Evolutionary conservation across 1,284 basidiomycete species (phyloP), one percentile per base, ranked within the genome.

Genomic region (Rhodotorula sp.): DNA sequence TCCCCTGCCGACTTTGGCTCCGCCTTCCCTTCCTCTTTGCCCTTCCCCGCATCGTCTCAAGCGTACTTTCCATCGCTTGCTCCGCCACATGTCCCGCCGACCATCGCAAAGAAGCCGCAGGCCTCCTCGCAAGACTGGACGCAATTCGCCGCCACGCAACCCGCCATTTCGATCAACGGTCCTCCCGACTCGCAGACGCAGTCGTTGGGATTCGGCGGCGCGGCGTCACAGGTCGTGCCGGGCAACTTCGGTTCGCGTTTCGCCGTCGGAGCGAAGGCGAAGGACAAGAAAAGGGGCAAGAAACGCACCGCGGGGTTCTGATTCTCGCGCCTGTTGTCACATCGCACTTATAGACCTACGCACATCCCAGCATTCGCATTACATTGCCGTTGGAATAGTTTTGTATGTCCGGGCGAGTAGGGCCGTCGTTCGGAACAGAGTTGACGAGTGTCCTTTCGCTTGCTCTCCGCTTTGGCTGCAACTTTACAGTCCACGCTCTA

Each of bases 221-320:
- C 67, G 4, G 64, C 66, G 9, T 66, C 89, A 0, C 90, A 92
- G 78, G 80, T 88, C 5, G 78, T 90, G 13, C 86, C 90, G 6
- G 90, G 90, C 1, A 85, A 84, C 0, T 86, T 86, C 80, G 90
- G 89, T 17, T 51, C 61, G 61, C 53, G 89, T 87, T 83, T 89
- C 59, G 83, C 82, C 32, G 51, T 53, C 29, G 60, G 49, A 48
- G 30, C 27, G 17, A 76, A 67, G 22, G 89, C 63, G 58, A 63
- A 62, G 60, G 69, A 70, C 54, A 59, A 85, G 80, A 89, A 86
- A 77, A 72, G 79, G 59, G 79, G 73, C n/a, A 90, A 88, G 83
- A 91, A 89, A 79, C 83, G 90, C 44, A 62, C 89, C 54, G 88
- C 88, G 17, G 90, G 90, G 1, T 91, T 92, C 78, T 91, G 57